Evolutionary conservation across 768 basidiomycete genomes (phyloP).

Genomic region (Russula ochroleuca): DNA sequence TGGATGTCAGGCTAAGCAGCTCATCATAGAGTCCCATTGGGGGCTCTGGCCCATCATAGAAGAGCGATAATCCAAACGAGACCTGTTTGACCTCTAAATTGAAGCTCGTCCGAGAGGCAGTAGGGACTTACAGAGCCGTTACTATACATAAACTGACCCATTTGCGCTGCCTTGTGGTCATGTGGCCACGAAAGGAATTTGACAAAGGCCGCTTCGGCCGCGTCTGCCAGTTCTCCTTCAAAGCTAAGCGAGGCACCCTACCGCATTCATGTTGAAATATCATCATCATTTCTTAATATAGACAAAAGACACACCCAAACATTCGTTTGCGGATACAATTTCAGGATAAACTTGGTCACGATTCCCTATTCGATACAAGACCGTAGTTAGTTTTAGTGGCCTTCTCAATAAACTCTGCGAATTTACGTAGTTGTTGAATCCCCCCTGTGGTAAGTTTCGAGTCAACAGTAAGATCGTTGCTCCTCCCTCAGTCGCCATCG

Average conservation of each 20-base stretch:
- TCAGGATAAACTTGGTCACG: slow-evolving; percentile 19
- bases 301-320: slow-evolving; percentile 12
- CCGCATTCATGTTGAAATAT: background rate
- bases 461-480: background rate
- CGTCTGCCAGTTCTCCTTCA: background rate
- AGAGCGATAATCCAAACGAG: slow-evolving; percentile 33
- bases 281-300: background rate
- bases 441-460: background rate
- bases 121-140: slow-evolving; percentile 27
- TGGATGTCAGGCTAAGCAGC: slow-evolving; percentile 39
- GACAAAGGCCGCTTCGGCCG: background rate
- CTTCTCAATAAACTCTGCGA: background rate
- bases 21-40: slow-evolving; percentile 46
- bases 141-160: slow-evolving; percentile 1
- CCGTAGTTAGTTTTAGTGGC: background rate
- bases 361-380: slow-evolving; percentile 10
- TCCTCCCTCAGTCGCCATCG: too few species aligned
- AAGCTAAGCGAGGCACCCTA: slow-evolving; percentile 10
- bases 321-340: slow-evolving; percentile 11
- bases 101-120: slow-evolving; percentile 34
- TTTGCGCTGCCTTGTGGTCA: slow-evolving; percentile 9
- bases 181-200: background rate
- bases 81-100: slow-evolving; percentile 30
- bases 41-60: slow-evolving; percentile 51
- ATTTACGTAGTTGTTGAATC: slow-evolving; percentile 18